phyloP scores from a whole-genome alignment of 1,284 basidiomycete species.

The Ustilago tritici region DNA sequence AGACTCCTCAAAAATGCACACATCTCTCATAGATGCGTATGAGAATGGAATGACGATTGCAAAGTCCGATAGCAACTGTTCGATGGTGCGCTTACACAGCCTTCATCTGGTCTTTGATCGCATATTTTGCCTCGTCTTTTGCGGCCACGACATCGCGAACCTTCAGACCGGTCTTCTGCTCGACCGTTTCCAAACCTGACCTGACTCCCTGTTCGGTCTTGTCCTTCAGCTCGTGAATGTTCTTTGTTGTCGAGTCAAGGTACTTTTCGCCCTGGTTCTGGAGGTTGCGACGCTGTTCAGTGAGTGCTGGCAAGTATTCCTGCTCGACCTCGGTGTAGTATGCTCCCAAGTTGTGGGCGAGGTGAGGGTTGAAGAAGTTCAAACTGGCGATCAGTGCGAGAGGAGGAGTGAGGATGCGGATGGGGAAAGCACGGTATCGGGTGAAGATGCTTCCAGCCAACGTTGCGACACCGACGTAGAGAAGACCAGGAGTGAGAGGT shows the following conservation, averaged over 20 bases:
- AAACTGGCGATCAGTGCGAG: conserved; percentile 58
- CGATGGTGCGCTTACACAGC: conserved; percentile 22
- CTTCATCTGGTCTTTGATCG: conserved; percentile 48
- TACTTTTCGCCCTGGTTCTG: conserved; percentile 12
- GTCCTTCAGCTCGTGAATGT: conserved; percentile 37
- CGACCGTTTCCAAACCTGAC: conserved; percentile 50
- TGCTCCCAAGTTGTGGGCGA: conserved; percentile 53
- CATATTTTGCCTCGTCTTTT: conserved; percentile 28
- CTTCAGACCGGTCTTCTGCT: conserved; percentile 59
- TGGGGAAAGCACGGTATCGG: conserved; percentile 75
- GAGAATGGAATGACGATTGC: conserved; percentile 4
- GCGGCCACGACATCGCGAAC: conserved; percentile 43
- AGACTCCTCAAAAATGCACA: not conserved
- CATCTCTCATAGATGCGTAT: not conserved
- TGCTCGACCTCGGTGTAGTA: conserved; percentile 62
- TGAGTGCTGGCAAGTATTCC: conserved; percentile 46
- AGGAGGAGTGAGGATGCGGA: conserved; percentile 67
- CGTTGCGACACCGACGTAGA: conserved; percentile 81
- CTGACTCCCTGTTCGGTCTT: conserved; percentile 41
- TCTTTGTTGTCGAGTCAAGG: conserved; percentile 28
- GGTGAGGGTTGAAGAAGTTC: conserved; percentile 67
- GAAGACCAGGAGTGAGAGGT: conserved; percentile 81
- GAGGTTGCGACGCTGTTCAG: conserved; percentile 38
- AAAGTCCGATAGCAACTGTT: not conserved
- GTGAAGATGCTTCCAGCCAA: conserved; percentile 87